These are phyloP conservation scores for Aspergillus saccharolyticus DNA, from an alignment of 495 filamentous ascomycete genomes.

Conservation along the genomic window DNA sequence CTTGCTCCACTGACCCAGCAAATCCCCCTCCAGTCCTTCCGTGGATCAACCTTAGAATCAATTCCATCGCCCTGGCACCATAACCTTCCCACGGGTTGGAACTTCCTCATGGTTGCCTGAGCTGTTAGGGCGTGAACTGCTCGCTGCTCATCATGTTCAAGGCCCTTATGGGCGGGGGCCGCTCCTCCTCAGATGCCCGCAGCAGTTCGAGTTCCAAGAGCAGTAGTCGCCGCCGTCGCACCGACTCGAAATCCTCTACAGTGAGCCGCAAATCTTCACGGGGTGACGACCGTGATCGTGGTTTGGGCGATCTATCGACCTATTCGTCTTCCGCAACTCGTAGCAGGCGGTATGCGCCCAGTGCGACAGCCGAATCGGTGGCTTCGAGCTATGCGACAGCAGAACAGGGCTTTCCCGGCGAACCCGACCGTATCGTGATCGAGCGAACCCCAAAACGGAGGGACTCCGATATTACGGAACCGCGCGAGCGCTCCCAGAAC, in stretches of 20 bases:
- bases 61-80: background rate
- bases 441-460: conserved; percentile 31
- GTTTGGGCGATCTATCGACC: conserved; percentile 35
- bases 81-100: background rate
- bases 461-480: conserved; percentile 22
- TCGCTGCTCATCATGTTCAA: conserved; percentile 43
- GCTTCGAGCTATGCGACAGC: conserved; percentile 54
- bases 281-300: conserved; percentile 52
- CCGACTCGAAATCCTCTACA: conserved; percentile 32
- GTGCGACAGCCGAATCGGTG: conserved; percentile 41
- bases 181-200: conserved; percentile 36
- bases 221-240: conserved; percentile 23
- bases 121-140: conserved; percentile 17
- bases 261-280: conserved; percentile 48
- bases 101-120: conserved; percentile 34
- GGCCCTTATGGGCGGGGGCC: conserved; percentile 42
- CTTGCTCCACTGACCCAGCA: background rate
- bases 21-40: background rate
- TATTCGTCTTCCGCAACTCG: conserved; percentile 36
- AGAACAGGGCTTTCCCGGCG: conserved; percentile 30
- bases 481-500: conserved; percentile 19
- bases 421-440: conserved; percentile 25
- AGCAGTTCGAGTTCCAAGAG: conserved; percentile 33
- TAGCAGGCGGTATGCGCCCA: conserved; percentile 32
- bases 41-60: background rate